phyloP scores from a whole-genome alignment of 2,329 filamentous ascomycete genomes.

The Gliomastix tumulicola region DNA sequence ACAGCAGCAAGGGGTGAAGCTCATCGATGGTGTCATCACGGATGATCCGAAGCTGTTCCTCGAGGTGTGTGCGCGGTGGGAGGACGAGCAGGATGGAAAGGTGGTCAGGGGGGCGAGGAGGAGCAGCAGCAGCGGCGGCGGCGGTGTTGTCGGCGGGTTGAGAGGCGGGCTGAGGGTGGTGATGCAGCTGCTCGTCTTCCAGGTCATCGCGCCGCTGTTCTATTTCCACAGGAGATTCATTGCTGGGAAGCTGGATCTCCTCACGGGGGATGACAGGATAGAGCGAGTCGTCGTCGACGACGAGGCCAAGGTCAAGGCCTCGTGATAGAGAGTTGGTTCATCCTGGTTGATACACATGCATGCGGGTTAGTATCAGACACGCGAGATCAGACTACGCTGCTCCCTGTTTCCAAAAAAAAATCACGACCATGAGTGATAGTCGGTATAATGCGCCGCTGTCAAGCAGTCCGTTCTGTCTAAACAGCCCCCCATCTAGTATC shows the following conservation, averaged over 20 bases:
- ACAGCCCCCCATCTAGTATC: too few relatives aligned
- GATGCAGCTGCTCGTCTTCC: conserved; percentile 9
- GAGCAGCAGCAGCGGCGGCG: not conserved
- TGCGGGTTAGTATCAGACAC: too few relatives aligned
- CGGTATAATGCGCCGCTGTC: too few relatives aligned
- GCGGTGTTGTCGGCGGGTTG: not conserved
- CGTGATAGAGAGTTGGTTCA: not conserved
- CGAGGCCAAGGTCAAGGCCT: too few relatives aligned
- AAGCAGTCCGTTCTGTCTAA: too few relatives aligned
- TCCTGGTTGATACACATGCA: too few relatives aligned
- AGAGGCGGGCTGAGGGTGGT: not conserved
- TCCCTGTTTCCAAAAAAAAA: too few relatives aligned
- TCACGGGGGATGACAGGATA: not conserved
- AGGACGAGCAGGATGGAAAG: conserved; percentile 23
- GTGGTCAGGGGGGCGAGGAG: not conserved
- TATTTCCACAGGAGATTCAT: not conserved
- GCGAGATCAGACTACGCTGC: too few relatives aligned
- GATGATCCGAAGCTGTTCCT: conserved; percentile 69
- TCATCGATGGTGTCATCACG: conserved; percentile 76
- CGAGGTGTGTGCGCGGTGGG: conserved; percentile 43
- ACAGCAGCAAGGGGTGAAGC: conserved; percentile 1
- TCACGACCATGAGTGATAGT: too few relatives aligned
- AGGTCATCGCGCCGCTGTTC: conserved; percentile 8
- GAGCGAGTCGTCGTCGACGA: too few relatives aligned
- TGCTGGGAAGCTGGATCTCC: conserved; percentile 1